Conservation (phyloP, 805 yeast genomes). For the Pichia occidentalis region DNA sequence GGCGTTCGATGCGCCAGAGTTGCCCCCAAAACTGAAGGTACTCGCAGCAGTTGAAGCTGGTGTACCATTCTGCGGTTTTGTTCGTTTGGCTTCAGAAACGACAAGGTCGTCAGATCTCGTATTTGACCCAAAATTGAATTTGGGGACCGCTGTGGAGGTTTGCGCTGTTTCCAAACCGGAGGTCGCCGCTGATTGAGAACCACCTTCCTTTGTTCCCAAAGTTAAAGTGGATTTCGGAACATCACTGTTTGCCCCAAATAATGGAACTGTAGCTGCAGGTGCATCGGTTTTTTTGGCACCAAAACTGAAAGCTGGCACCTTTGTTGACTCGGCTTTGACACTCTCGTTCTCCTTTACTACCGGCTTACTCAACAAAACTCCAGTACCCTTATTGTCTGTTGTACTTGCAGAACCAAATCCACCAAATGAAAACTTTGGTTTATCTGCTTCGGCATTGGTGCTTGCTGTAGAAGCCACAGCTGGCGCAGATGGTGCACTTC, state of each 20-base stretch:
- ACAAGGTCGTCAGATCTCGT: too few relatives aligned
- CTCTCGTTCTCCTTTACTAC: too few relatives aligned
- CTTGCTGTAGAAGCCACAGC: slow-evolving; percentile 4
- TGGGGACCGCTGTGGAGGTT: too few relatives aligned
- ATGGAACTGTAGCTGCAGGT: background rate
- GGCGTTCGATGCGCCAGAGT: background rate
- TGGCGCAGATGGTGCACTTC: background rate
- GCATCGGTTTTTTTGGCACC: slow-evolving; percentile 6
- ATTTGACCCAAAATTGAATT: slow-evolving; percentile 1
- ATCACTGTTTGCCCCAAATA: background rate
- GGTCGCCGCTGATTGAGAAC: background rate
- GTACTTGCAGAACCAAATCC: slow-evolving; percentile 2
- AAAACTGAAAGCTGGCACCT: slow-evolving; percentile 12
- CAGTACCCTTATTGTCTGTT: slow-evolving; percentile 6
- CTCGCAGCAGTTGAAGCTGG: background rate
- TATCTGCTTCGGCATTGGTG: slow-evolving; percentile 3
- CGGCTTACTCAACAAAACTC: too few relatives aligned
- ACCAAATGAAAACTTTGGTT: slow-evolving; percentile 17
- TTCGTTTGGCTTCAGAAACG: too few relatives aligned
- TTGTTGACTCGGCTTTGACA: slow-evolving; percentile 1
- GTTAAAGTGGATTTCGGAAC: background rate
- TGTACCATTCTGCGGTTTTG: slow-evolving; percentile 1
- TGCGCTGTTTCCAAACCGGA: too few relatives aligned
- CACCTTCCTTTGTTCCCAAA: slow-evolving; percentile 5
- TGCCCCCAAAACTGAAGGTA: background rate